Evolutionary conservation across 2,329 filamentous ascomycete genomes (phyloP).

Genomic region (Colletotrichum filicis): DNA sequence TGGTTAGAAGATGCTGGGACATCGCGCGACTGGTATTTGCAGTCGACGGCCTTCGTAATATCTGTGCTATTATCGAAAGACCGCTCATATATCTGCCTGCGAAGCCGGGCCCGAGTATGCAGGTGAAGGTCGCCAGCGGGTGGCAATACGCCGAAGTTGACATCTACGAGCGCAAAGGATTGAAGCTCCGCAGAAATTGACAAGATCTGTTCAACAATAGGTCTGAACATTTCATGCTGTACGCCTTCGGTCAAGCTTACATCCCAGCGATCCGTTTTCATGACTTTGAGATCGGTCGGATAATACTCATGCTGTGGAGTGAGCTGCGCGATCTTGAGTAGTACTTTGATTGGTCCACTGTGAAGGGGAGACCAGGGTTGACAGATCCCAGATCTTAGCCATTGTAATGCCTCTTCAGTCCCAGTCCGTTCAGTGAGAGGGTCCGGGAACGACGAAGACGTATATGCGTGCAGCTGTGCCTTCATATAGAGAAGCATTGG

Average conservation of each 20-base stretch:
- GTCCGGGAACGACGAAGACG: constrained; percentile 68
- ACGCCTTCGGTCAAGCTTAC: constrained; percentile 42
- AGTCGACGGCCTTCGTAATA: neutral
- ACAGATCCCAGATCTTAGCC: constrained; percentile 59
- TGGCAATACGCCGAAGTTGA: constrained; percentile 27
- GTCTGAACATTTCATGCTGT: constrained; percentile 51
- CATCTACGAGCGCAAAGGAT: constrained; percentile 33
- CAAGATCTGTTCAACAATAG: constrained; percentile 43
- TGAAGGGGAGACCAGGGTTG: constrained; percentile 58
- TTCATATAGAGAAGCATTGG: constrained; percentile 65
- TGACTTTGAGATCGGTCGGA: constrained; percentile 44
- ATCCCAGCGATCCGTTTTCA: constrained; percentile 51
- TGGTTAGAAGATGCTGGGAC: constrained; percentile 18
- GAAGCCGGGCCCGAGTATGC: constrained; percentile 36
- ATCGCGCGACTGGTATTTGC: constrained; percentile 37
- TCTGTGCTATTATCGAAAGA: constrained; percentile 39
- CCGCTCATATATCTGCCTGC: constrained; percentile 26
- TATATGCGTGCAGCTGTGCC: constrained; percentile 69
- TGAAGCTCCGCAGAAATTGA: constrained; percentile 44
- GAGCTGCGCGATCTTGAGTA: constrained; percentile 42
- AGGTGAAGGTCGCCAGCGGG: constrained; percentile 37
- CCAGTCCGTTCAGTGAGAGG: constrained; percentile 68
- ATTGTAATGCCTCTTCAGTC: constrained; percentile 66
- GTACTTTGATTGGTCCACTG: rapidly evolving
- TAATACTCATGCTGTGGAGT: constrained; percentile 48